Evolutionary conservation across 495 filamentous ascomycete genomes (phyloP).

Genomic region (Aspergillus heteromorphus): DNA sequence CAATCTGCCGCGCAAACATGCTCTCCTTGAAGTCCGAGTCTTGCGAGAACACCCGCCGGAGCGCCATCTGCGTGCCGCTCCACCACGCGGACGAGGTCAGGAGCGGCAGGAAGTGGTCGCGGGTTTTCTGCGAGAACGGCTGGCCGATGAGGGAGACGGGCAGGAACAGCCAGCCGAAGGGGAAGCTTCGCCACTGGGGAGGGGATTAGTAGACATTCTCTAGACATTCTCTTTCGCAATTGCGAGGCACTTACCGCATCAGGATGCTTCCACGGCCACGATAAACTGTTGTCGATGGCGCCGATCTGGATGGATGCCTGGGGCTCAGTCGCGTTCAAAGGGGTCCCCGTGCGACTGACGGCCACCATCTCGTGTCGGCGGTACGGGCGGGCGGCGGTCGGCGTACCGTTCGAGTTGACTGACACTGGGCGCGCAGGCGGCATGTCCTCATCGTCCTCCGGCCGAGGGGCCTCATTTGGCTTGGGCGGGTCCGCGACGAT

Average conservation of each 20-base stretch:
- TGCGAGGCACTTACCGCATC: constrained; percentile 61
- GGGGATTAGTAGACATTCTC: constrained; percentile 19
- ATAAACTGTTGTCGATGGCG: constrained; percentile 95
- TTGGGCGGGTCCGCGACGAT: constrained; percentile 80
- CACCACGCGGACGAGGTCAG: constrained; percentile 94
- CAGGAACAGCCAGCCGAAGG: constrained; percentile 97
- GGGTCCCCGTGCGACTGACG: constrained; percentile 56
- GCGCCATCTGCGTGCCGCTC: constrained; percentile 83
- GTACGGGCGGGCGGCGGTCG: constrained; percentile 61
- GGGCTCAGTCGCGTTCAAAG: constrained; percentile 36
- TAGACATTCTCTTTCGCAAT: too few species aligned
- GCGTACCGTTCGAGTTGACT: constrained; percentile 37
- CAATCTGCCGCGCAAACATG: constrained; percentile 96
- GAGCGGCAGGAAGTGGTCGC: constrained; percentile 88
- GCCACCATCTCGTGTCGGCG: constrained; percentile 81
- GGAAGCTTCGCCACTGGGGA: constrained; percentile 76
- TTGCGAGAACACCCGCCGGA: constrained; percentile 79
- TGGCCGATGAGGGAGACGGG: constrained; percentile 94
- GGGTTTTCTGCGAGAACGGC: constrained; percentile 87
- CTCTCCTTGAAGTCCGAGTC: constrained; percentile 95
- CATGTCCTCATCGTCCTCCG: constrained; percentile 47
- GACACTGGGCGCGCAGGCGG: constrained; percentile 55
- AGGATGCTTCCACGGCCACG: constrained; percentile 99
- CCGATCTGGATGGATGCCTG: constrained; percentile 70
- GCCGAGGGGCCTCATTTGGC: constrained; percentile 44